These are phyloP conservation scores for Arthrobotrys musiformis DNA, from an alignment of 2,329 filamentous ascomycete genomes.

Conservation along the genomic window DNA sequence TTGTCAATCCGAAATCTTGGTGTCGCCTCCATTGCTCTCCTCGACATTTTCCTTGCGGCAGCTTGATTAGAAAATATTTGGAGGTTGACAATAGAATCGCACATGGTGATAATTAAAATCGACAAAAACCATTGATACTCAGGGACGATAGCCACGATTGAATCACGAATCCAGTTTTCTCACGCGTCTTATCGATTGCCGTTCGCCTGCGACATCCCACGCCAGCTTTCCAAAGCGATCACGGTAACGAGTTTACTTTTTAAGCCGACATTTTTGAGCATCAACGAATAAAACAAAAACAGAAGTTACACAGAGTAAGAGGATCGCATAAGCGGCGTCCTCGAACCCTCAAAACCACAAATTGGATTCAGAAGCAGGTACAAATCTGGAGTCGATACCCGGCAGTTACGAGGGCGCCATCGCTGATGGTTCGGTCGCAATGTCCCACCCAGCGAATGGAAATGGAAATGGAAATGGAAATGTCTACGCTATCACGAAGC, in stretches of 20 bases:
- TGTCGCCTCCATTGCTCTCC: neutral
- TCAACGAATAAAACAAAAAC: neutral
- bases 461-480: conserved; percentile 53
- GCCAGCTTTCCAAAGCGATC: neutral
- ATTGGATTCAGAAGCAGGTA: conserved; percentile 49
- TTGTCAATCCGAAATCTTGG: conserved; percentile 46
- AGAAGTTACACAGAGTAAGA: conserved; percentile 8
- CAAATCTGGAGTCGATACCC: conserved; percentile 54
- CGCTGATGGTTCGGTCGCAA: conserved; percentile 53
- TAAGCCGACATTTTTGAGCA: neutral
- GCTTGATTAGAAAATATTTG: conserved; percentile 9
- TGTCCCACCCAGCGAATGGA: conserved; percentile 54
- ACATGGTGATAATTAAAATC: conserved; percentile 14
- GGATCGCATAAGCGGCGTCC: conserved; percentile 48
- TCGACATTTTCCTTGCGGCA: conserved; percentile 9
- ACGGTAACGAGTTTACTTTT: conserved; percentile 12
- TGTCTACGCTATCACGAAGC: conserved; percentile 56
- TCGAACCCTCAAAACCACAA: conserved; percentile 41
- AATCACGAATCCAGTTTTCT: neutral
- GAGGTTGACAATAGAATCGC: conserved; percentile 27
- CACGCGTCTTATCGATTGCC: conserved; percentile 20
- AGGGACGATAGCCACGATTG: conserved; percentile 1
- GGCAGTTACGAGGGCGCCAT: conserved; percentile 54
- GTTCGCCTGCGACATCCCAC: neutral
- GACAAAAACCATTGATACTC: conserved; percentile 26